Conservation (phyloP, 345 rosid genomes). For the Geranium brycei region DNA sequence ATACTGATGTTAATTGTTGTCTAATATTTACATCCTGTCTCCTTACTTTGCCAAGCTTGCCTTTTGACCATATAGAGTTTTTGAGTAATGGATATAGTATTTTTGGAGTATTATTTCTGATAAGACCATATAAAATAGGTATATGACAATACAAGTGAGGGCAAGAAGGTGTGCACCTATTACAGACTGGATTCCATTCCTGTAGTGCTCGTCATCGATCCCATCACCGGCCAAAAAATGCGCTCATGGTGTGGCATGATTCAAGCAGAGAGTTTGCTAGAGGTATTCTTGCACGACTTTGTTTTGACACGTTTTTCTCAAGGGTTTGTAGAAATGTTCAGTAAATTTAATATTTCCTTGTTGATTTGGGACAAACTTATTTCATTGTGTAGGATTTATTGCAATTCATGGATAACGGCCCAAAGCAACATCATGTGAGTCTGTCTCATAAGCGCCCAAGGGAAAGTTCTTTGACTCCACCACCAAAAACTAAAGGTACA, state of each 20-base stretch:
- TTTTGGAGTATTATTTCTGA: not conserved
- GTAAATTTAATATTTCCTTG: too few relatives aligned
- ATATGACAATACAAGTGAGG: slow-evolving; percentile 82
- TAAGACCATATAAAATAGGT: slow-evolving; percentile 25
- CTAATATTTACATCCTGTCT: too few relatives aligned
- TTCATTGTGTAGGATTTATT: slow-evolving; percentile 47
- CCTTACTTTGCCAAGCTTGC: not conserved
- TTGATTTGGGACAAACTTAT: slow-evolving; percentile 6
- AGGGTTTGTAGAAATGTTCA: not conserved
- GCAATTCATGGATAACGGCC: slow-evolving; percentile 93
- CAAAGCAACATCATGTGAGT: slow-evolving; percentile 55
- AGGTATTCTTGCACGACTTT: slow-evolving; percentile 22
- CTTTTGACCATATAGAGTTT: not conserved
- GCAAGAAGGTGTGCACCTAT: slow-evolving; percentile 84
- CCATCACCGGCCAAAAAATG: slow-evolving; percentile 94
- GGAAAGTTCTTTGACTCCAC: slow-evolving; percentile 50
- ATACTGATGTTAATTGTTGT: too few relatives aligned
- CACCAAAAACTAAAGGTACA: slow-evolving; percentile 49
- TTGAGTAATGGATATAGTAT: not conserved
- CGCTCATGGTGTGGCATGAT: slow-evolving; percentile 86
- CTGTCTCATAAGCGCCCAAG: slow-evolving; percentile 80
- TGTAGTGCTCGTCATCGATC: slow-evolving; percentile 83
- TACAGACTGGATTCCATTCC: slow-evolving; percentile 78
- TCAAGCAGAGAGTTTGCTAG: slow-evolving; percentile 77
- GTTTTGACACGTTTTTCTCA: not conserved